Evolutionary conservation across 805 yeast genomes (phyloP).

Genomic region (Myxozyma lipomycoides): DNA sequence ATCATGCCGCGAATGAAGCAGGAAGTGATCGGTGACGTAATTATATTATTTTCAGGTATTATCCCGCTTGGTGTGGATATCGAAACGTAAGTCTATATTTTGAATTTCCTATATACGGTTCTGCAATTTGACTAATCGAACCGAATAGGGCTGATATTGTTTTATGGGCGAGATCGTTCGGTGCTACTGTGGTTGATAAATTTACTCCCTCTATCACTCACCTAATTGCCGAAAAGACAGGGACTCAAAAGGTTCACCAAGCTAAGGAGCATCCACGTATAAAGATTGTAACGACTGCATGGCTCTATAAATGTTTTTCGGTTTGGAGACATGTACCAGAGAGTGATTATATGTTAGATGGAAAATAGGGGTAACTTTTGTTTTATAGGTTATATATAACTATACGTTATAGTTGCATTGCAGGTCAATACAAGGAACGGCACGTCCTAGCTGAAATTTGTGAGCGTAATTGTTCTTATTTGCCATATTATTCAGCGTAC

Average conservation of each 20-base stretch:
- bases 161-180: slow-evolving; percentile 87
- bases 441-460: too few relatives aligned
- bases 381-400: too few relatives aligned
- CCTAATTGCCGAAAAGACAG: slow-evolving; percentile 65
- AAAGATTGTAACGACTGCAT: slow-evolving; percentile 82
- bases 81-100: slow-evolving; percentile 42
- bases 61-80: slow-evolving; percentile 75
- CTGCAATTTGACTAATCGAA: too few relatives aligned
- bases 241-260: slow-evolving; percentile 77
- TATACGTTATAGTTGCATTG: too few relatives aligned
- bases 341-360: slow-evolving; percentile 41
- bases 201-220: slow-evolving; percentile 76
- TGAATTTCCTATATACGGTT: not conserved
- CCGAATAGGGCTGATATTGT: slow-evolving; percentile 80
- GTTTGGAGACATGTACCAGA: slow-evolving; percentile 72
- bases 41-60: slow-evolving; percentile 81
- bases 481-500: too few relatives aligned
- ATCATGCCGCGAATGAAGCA: slow-evolving; percentile 73
- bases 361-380: slow-evolving; percentile 21
- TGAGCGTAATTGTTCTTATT: too few relatives aligned
- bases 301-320: slow-evolving; percentile 85
- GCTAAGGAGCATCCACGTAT: slow-evolving; percentile 64
- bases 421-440: too few relatives aligned
- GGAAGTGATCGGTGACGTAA: slow-evolving; percentile 61
- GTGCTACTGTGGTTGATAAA: slow-evolving; percentile 75